A percentile compares a stretch with the other conserved stretches of the same genome.
Conservation (phyloP, 129 eudicot species). For the Cynara cardunculus region DNA sequence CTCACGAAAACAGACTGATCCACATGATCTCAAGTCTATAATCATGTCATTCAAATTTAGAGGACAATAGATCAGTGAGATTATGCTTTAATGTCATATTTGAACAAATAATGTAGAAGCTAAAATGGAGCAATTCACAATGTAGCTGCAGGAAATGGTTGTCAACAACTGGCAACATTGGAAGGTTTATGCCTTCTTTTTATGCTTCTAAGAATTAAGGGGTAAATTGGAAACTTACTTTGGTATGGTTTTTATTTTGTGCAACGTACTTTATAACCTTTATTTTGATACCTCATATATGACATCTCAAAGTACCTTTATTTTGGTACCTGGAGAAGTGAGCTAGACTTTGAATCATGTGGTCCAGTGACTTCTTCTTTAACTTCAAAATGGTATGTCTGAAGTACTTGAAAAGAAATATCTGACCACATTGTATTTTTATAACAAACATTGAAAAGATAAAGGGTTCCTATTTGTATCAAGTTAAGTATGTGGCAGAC, state of each 20-base stretch:
- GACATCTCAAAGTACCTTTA: background rate
- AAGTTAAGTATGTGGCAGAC: background rate
- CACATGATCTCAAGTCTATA: background rate
- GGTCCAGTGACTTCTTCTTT: background rate
- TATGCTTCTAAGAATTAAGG: background rate
- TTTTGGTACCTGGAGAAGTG: background rate
- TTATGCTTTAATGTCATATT: background rate
- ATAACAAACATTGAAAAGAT: background rate
- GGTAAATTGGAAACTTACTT: background rate
- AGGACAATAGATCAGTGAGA: background rate
- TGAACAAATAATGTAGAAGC: background rate
- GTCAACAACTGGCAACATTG: background rate
- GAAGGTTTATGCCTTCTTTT: background rate
- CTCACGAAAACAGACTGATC: background rate
- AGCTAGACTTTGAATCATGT: background rate
- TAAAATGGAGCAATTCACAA: background rate
- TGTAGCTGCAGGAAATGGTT: background rate
- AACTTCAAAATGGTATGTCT: background rate
- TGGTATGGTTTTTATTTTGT: background rate
- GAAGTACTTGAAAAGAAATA: background rate
- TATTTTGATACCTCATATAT: background rate
- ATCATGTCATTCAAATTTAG: background rate
- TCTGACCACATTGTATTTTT: background rate
- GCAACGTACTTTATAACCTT: background rate
- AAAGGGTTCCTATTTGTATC: background rate